Base-by-base conservation (phyloP, 106 monocot genomes). In the Vanilla planifolia region DNA sequence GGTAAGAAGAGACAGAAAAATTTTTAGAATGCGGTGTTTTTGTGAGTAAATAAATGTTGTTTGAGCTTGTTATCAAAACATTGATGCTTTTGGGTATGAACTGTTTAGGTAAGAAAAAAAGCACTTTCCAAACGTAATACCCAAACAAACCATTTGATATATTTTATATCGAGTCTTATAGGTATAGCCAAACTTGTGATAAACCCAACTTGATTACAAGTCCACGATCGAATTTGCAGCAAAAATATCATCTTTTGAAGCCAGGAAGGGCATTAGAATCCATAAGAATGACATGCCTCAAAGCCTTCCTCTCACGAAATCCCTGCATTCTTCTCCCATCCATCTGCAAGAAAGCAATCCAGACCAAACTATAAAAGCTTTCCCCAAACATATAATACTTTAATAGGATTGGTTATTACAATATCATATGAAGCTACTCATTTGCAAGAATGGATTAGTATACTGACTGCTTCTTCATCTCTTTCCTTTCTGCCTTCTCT, bases 401-500 rank as follows among this genome's bases (percentile, higher is more conserved):
- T 45, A 16, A 13, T 45, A 45, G 8, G 3, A 13, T 15, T 3
- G 16, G 16, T 3, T 45, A 13, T 13, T 45, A 45, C 16, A 45
- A 45, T 13, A 45, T 45, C 45, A 45, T 39, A 10, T 39, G 39
- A 39, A 39, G 7, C 7, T 39, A 39, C 10, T 5, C 39, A 39
- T 39, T 5, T 39, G 39, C 39, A 39, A 6, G 11, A 50, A 53
- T 53, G 1, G 13, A 53, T 53, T 28, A 2, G 20, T 10, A 57
- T 10, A 57, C 57, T 28, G 1, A 57, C 0, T 57, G 57, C 19
- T 35, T 23, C 67, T 48, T 32, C 47, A 20, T 68, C 63, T 35
- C 41, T 67, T 1, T 52, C 51, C 10, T 71, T 41, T n/a, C 59
- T 66, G 9, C 58, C 62, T n/a, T 48, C 29, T 45, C 71, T 60